phyloP scores from a whole-genome alignment of 441 rosid species.

The Adansonia rubrostipa region DNA sequence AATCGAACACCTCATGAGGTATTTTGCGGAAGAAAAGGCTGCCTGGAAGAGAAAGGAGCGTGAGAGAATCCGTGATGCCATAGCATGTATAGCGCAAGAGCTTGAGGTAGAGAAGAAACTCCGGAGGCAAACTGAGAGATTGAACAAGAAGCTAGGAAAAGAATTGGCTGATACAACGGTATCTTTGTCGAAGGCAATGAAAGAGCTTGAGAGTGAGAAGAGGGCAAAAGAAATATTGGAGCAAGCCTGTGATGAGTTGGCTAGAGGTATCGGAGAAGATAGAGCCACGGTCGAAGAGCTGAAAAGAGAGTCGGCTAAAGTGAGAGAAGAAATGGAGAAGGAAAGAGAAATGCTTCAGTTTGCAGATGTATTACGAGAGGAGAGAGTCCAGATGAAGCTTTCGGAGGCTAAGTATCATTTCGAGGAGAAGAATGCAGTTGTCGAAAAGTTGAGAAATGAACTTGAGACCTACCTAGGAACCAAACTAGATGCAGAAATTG shows the following conservation, averaged over 20 bases:
- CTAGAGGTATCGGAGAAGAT: slow-evolving; percentile 71
- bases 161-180: slow-evolving; percentile 67
- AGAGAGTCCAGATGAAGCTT: slow-evolving; percentile 95
- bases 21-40: slow-evolving; percentile 66
- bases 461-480: slow-evolving; percentile 55
- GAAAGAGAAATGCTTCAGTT: slow-evolving; percentile 94
- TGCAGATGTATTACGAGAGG: slow-evolving; percentile 89
- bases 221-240: slow-evolving; percentile 84
- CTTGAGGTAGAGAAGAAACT: slow-evolving; percentile 71
- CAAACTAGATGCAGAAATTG: slow-evolving; percentile 38
- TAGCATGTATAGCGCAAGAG: slow-evolving; percentile 58
- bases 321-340: slow-evolving; percentile 74
- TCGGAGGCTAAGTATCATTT: slow-evolving; percentile 77
- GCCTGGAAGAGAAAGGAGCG: slow-evolving; percentile 60
- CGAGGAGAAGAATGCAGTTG: slow-evolving; percentile 83
- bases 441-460: slow-evolving; percentile 63
- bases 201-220: slow-evolving; percentile 74
- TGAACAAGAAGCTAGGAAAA: slow-evolving; percentile 76
- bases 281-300: slow-evolving; percentile 58
- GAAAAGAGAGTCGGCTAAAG: slow-evolving; percentile 61
- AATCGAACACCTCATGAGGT: slow-evolving; percentile 48
- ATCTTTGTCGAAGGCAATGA: slow-evolving; percentile 42
- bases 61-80: slow-evolving; percentile 49
- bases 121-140: slow-evolving; percentile 66
- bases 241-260: slow-evolving; percentile 84